Base-by-base conservation (phyloP, 2,329 filamentous ascomycete species). In the Dactylellina haptotyla region DNA sequence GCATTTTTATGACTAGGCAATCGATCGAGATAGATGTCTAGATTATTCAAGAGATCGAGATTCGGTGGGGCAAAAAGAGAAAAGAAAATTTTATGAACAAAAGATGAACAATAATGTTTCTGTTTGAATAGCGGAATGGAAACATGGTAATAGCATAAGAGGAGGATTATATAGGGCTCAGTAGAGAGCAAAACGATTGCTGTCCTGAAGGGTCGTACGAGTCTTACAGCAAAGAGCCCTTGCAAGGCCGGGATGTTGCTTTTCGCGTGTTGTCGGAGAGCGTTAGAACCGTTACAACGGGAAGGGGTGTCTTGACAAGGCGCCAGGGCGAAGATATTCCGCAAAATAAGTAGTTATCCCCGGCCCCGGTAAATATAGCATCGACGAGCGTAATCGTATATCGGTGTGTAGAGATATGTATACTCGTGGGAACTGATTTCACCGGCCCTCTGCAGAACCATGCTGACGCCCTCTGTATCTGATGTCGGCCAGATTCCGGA, bases 1-100 rank as follows among this genome's bases (percentile, higher is more conserved):
- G 63, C 63, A 67, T 64, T 54, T 32, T 54, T 3, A 16, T 25
- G 9, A 39, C 6, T 23, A 3, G 16, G 39, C 16, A 8, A 28
- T 12, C n/a, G 14, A 20, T 50, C 23, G 20, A 41, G 14, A 18
- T 10, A 46, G 14, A 23, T 46, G 4, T 46, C 18, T 18, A n/a
- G n/a, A n/a, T n/a, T 14, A 46, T 9, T 4, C 16, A 16, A 43
- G 16, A 43, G n/a, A 43, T 9, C 16, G 5, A 18, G 4, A 43
- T 6, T 10, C 8, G 4, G 16, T 8, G 4, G n/a, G 32, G 32
- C 32, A 34, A 43, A 50, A 26, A 10, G 20, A 16, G 23, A 26
- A 50, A 28, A n/a, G 3, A 50, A 50, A 6, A 18, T 28, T 10
- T 8, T 18, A 16, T 45, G 16, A 45, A 18, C 8, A 10, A 20